Percentiles rank a stretch among this genome's conserved stretches.
Conservation (phyloP, 2,329 filamentous ascomycete species). For the Escovopsis sp. region DNA sequence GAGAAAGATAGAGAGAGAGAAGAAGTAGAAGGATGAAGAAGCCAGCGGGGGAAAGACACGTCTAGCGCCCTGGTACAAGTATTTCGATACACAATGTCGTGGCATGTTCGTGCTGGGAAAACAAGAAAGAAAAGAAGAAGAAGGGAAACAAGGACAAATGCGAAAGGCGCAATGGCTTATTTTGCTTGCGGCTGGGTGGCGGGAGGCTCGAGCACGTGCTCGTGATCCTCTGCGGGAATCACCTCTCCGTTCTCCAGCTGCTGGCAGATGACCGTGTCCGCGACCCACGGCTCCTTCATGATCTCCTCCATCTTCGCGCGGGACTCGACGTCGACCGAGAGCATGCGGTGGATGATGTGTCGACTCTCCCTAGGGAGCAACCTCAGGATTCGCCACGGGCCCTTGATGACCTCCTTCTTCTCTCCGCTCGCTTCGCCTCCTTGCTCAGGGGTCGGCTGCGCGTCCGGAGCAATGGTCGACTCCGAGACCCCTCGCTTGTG, state of each 20-base stretch:
- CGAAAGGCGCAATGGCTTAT: too few relatives aligned
- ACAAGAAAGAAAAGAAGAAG: too few relatives aligned
- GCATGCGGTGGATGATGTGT: conserved; percentile 82
- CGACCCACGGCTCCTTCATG: conserved; percentile 79
- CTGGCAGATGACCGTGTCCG: conserved; percentile 65
- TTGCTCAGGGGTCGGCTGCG: conserved; percentile 5
- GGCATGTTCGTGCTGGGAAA: too few relatives aligned
- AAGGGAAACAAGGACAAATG: background rate
- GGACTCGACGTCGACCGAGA: conserved; percentile 71
- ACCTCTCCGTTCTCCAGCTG: conserved; percentile 59
- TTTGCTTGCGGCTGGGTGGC: conserved; percentile 20
- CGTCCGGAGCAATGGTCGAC: conserved; percentile 2
- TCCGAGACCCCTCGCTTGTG: conserved; percentile 8
- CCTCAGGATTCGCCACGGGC: conserved; percentile 78
- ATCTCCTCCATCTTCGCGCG: conserved; percentile 79
- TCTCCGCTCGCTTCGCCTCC: conserved; percentile 18
- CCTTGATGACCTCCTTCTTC: conserved; percentile 69
- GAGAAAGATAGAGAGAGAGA: too few relatives aligned
- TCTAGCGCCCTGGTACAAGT: too few relatives aligned
- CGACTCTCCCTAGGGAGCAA: conserved; percentile 79
- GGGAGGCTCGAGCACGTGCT: conserved; percentile 69
- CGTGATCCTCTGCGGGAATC: conserved; percentile 59
- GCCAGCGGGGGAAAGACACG: too few relatives aligned
- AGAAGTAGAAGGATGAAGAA: too few relatives aligned
- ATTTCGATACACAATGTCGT: too few relatives aligned